These are phyloP conservation scores for Colletotrichum gloeosporioides DNA, from an alignment of 2,329 filamentous ascomycete species.

Conservation along the genomic window DNA sequence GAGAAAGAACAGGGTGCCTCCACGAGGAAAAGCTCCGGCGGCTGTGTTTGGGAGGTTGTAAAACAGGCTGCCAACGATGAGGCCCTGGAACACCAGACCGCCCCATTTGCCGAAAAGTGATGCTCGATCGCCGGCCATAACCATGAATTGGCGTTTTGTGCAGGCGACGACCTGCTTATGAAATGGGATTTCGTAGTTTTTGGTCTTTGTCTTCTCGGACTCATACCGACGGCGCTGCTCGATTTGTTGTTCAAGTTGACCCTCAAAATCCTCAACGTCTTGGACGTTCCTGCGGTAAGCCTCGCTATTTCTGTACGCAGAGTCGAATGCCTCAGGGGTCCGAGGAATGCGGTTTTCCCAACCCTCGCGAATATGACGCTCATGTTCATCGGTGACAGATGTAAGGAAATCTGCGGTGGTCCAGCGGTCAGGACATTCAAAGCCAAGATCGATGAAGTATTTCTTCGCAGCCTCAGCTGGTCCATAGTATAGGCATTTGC, in stretches of 20 bases:
- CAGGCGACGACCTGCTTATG: slow-evolving; percentile 54
- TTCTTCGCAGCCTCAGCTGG: slow-evolving; percentile 64
- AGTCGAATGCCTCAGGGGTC: slow-evolving; percentile 67
- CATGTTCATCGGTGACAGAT: slow-evolving; percentile 70
- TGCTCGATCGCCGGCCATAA: slow-evolving; percentile 37
- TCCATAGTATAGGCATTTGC: slow-evolving; percentile 77
- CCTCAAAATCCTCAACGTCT: slow-evolving; percentile 61
- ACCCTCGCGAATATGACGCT: slow-evolving; percentile 49
- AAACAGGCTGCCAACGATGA: slow-evolving; percentile 37
- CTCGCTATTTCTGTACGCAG: slow-evolving; percentile 53
- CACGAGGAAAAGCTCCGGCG: slow-evolving; percentile 61
- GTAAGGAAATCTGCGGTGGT: slow-evolving; percentile 80
- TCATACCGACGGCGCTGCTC: slow-evolving; percentile 42
- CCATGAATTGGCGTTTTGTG: slow-evolving; percentile 38
- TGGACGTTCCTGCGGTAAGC: slow-evolving; percentile 44
- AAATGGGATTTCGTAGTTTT: slow-evolving; percentile 58
- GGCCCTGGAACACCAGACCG: slow-evolving; percentile 35
- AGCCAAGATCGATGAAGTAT: slow-evolving; percentile 76
- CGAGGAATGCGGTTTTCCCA: slow-evolving; percentile 56
- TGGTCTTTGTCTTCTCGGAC: slow-evolving; percentile 44
- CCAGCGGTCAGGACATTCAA: slow-evolving; percentile 73
- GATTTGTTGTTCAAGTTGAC: slow-evolving; percentile 50
- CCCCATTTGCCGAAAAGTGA: slow-evolving; percentile 39
- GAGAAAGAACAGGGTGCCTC: slow-evolving; percentile 67
- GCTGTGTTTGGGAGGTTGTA: slow-evolving; percentile 36